A percentile compares a stretch with the other conserved stretches of the same genome.
phyloP scores from a whole-genome alignment of 148 eudicot genomes.

The Nyssa sinensis region DNA sequence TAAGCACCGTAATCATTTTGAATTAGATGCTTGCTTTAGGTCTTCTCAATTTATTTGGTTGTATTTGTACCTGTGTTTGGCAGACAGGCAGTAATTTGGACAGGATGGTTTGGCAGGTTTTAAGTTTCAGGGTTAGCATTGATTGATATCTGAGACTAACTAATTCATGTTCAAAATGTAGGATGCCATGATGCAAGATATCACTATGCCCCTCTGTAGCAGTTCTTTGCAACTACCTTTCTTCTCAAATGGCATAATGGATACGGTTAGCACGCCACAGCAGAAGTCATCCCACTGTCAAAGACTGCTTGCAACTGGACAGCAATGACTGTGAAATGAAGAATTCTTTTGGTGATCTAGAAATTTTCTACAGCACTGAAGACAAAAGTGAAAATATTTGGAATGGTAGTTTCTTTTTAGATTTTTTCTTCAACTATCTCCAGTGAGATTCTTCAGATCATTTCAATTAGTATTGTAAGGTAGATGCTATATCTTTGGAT shows the following conservation, averaged over 20 bases:
- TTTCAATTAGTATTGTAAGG: background rate
- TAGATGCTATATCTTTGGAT: background rate
- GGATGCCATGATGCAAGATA: slow-evolving; percentile 29
- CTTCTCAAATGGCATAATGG: slow-evolving; percentile 15
- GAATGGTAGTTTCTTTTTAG: slow-evolving; percentile 20
- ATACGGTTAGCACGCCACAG: slow-evolving; percentile 14
- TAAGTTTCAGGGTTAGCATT: background rate
- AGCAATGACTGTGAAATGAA: slow-evolving; percentile 1
- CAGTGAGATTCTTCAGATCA: background rate
- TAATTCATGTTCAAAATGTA: background rate
- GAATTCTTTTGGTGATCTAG: slow-evolving; percentile 22
- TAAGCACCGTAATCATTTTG: background rate
- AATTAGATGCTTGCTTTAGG: background rate
- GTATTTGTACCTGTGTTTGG: background rate
- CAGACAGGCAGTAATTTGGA: background rate
- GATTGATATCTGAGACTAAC: background rate
- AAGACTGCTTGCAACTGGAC: slow-evolving; percentile 9
- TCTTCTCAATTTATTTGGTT: background rate
- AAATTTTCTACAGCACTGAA: slow-evolving; percentile 21
- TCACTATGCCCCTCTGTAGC: slow-evolving; percentile 16
- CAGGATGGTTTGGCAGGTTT: background rate
- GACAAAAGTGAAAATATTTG: slow-evolving; percentile 16
- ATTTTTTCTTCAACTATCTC: background rate
- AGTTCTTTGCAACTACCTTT: slow-evolving; percentile 23
- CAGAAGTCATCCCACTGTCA: slow-evolving; percentile 8